Conservation (phyloP, 176 grass and related monocot genomes). For the Leersia perrieri region DNA sequence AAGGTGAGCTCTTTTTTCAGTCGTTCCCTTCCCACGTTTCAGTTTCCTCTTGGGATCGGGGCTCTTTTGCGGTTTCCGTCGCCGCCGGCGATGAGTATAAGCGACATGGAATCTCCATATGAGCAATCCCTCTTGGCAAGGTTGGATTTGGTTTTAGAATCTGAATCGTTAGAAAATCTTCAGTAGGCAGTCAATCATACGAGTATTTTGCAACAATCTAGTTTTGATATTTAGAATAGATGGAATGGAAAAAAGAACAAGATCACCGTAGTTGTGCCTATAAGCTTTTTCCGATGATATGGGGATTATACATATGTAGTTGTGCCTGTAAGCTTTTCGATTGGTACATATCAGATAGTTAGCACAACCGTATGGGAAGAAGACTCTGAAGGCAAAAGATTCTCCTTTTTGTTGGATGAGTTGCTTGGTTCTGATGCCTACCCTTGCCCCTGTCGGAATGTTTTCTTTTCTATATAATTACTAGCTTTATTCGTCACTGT, state of each 20-base stretch:
- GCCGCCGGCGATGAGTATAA: neutral
- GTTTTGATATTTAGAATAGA: neutral
- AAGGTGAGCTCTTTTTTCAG: slow-evolving; percentile 25
- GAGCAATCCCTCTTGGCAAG: neutral
- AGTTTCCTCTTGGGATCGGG: neutral
- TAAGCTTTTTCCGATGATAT: too few relatives aligned
- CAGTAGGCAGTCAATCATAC: neutral
- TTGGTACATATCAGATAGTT: neutral
- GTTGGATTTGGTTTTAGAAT: neutral
- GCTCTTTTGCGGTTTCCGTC: neutral
- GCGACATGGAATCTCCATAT: neutral
- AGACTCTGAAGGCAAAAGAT: neutral
- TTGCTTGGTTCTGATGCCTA: neutral
- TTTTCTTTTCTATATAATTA: neutral
- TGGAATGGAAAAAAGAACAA: neutral
- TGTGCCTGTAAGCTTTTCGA: neutral
- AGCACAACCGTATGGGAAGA: neutral
- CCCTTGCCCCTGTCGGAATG: neutral
- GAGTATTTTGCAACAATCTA: neutral
- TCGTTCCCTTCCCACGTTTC: neutral
- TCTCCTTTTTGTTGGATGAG: neutral
- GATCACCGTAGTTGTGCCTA: neutral
- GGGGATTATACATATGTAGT: too few relatives aligned
- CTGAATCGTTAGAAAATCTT: neutral
- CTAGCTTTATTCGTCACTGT: neutral